Evolutionary conservation across 306 rosid species (phyloP).

Genomic region (Medicago arabica): DNA sequence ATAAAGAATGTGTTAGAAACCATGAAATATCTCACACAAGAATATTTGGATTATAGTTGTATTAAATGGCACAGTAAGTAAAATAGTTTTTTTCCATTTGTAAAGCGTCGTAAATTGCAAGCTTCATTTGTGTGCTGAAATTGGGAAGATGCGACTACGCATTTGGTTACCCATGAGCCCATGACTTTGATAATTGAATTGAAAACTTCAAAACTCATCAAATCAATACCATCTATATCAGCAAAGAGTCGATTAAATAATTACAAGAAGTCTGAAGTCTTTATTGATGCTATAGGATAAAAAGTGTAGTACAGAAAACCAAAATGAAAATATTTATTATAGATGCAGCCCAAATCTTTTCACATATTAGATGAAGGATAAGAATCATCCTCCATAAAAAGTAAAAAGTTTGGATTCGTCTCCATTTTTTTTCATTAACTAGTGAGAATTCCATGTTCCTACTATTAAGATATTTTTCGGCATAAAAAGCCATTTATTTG

Average conservation of each 20-base stretch:
- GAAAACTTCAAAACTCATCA: slow-evolving; percentile 18
- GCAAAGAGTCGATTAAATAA: no score
- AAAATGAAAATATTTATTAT: no score
- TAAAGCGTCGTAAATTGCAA: slow-evolving; percentile 33
- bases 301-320: not conserved
- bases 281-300: not conserved
- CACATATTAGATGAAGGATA: no score
- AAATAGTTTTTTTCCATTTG: slow-evolving; percentile 10
- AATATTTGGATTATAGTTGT: not conserved
- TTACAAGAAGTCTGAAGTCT: no score
- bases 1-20: not conserved
- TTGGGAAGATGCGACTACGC: no score
- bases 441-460: slow-evolving; percentile 5
- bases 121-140: slow-evolving; percentile 19
- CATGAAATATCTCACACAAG: slow-evolving; percentile 26
- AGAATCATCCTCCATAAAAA: not conserved
- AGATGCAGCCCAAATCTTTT: not conserved
- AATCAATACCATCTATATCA: not conserved
- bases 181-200: no score
- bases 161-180: not conserved
- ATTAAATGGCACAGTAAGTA: not conserved
- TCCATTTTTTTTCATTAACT: slow-evolving; percentile 1
- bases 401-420: slow-evolving; percentile 3
- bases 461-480: not conserved
- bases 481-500: slow-evolving; percentile 1